Base-by-base conservation (phyloP, 1,284 basidiomycete species). In the Malassezia yamatoensis region DNA sequence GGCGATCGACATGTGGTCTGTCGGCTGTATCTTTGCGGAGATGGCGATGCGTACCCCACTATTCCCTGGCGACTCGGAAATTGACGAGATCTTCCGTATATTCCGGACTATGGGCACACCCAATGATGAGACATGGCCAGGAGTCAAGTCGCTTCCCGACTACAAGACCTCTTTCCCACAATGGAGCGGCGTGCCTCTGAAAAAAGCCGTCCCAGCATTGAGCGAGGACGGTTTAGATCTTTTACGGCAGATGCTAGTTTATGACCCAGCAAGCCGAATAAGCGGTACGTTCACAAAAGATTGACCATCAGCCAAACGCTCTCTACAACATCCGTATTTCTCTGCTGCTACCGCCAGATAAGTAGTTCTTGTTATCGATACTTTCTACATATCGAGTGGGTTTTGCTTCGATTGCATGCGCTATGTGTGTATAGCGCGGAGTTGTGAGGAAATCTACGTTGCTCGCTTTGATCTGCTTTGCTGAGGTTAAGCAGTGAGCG, bases 1-100 rank as follows among this genome's bases (percentile, higher is more conserved):
- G 3, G 70, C 88, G 32, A 89, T 96, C 70, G 94, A 98, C 77
- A 93, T 96, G 83, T 98, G 93, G 93, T 90, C 87, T 44, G 90
- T 96, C 21, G 93, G 91, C 15, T 90, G 88, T 67, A 93, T 93
- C 70, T 70, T 74, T 59, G 89, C 89, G 8, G 89, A 93, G 77
- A 91, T 93, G 89, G 83, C 87, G 52, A 84, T 87, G 81, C 85
- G 90, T 21, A 82, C 84, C 64, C 91, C 93, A 1, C 80, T 96
- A 21, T 96, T 96, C 82, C 90, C 93, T 12, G 93, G 94, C 9
- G 93, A 98, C 78, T 96, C 90, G 29, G 93, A 98, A 78, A 98
- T 98, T 69, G 93, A 98, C 78, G 91, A 98, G 78, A 98, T 98
- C 67, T 98, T 96, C 83, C 88, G 90, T 77, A 98, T 96, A 72